phyloP scores from a whole-genome alignment of 2,329 filamentous ascomycete species.

The Epichloe bromicola region DNA sequence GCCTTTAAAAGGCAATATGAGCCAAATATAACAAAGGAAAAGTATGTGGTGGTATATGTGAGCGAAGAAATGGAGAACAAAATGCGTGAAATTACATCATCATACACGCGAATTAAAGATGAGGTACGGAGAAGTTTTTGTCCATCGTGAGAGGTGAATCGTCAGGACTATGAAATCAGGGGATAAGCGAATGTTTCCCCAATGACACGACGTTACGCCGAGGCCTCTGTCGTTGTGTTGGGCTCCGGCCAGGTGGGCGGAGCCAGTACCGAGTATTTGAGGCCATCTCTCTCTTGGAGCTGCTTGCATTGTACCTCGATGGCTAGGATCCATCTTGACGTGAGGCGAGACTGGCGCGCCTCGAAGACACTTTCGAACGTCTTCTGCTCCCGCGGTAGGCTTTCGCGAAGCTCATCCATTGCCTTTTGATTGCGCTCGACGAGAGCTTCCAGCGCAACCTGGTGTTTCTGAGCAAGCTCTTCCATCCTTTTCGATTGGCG shows the following conservation, averaged over 20 bases:
- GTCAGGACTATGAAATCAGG: background rate
- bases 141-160: background rate
- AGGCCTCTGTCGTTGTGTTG: background rate
- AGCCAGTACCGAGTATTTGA: constrained; percentile 26
- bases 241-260: constrained; percentile 20
- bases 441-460: constrained; percentile 35
- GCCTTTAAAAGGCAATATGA: background rate
- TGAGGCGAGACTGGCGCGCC: constrained; percentile 30
- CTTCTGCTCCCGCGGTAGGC: constrained; percentile 37
- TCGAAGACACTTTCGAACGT: constrained; percentile 30
- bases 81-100: background rate
- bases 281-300: constrained; percentile 31
- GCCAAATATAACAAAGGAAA: background rate
- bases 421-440: constrained; percentile 33
- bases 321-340: constrained; percentile 37
- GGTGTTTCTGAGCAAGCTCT: constrained; percentile 41
- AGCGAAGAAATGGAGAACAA: background rate
- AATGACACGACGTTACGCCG: background rate
- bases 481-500: constrained; percentile 49
- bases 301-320: constrained; percentile 41
- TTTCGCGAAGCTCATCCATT: constrained; percentile 32
- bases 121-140: background rate
- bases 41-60: background rate
- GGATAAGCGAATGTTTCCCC: background rate
- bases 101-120: background rate